phyloP scores from a whole-genome alignment of 208 protist species.

The Porcisia hertigi region DNA sequence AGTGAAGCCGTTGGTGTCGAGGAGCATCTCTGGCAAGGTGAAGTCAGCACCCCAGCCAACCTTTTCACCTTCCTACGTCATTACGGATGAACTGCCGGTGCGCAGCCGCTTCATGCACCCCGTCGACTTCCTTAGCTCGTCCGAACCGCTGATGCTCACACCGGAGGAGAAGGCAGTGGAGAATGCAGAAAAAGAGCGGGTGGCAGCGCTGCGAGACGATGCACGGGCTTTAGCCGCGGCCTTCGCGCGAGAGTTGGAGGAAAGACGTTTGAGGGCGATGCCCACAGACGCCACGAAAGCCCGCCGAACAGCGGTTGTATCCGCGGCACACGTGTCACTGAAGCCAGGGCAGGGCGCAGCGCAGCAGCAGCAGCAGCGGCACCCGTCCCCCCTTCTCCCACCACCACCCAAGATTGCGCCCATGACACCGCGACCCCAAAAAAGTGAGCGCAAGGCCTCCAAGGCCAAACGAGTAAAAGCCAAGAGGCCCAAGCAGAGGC shows the following conservation, averaged over 20 bases:
- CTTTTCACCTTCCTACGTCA: conserved; percentile 17
- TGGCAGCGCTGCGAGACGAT: conserved; percentile 4
- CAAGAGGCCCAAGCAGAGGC: neutral
- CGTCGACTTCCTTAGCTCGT: conserved; percentile 32
- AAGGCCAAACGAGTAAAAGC: neutral
- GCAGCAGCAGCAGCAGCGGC: neutral
- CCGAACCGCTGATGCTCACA: conserved; percentile 28
- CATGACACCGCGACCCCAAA: neutral
- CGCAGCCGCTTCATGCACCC: conserved; percentile 28
- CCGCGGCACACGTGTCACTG: neutral
- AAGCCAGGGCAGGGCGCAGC: neutral
- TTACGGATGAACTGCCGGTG: conserved; percentile 17
- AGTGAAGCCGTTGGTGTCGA: neutral
- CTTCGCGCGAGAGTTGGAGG: conserved; percentile 1
- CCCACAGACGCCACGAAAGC: neutral
- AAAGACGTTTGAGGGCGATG: neutral
- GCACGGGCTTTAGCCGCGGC: conserved; percentile 7
- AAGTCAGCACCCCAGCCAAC: neutral
- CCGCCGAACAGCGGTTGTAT: neutral
- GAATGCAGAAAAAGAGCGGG: neutral
- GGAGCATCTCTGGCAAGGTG: neutral
- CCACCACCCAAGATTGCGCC: neutral
- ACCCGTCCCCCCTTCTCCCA: neutral
- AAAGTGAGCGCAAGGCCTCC: conserved; percentile 1
- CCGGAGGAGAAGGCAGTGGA: conserved; percentile 18